Conservation (phyloP, 768 basidiomycete genomes). For the Rickenella mellea region DNA sequence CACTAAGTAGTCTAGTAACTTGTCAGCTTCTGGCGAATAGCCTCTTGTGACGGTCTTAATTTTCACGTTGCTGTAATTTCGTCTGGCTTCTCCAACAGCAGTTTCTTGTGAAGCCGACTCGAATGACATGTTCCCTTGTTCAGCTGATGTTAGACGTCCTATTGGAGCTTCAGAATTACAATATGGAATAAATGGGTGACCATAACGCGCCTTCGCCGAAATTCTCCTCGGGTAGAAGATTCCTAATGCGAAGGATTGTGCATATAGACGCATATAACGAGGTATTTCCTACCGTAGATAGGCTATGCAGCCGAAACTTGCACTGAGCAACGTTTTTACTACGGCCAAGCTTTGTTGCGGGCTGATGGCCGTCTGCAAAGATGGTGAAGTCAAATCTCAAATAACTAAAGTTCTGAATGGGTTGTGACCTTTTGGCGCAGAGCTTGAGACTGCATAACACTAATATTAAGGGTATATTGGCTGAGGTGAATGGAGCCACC, state of each 20-base stretch:
- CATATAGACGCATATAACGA: conserved; percentile 5
- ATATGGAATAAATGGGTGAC: conserved; percentile 1
- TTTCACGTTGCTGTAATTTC: conserved; percentile 53
- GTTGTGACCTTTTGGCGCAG: conserved; percentile 9
- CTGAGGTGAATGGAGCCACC: too few relatives aligned
- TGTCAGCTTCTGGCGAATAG: conserved; percentile 76
- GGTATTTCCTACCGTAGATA: conserved; percentile 49
- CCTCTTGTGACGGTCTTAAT: conserved; percentile 70
- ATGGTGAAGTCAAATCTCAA: background rate
- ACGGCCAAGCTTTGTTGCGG: conserved; percentile 56
- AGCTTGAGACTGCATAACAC: background rate
- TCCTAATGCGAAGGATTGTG: conserved; percentile 27
- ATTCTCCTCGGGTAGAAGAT: conserved; percentile 71
- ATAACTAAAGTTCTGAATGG: conserved; percentile 25
- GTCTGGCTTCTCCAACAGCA: conserved; percentile 22
- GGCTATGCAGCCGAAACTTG: conserved; percentile 68
- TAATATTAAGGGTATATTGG: too few relatives aligned
- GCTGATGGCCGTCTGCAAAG: background rate
- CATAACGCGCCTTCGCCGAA: conserved; percentile 44
- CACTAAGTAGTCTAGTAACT: conserved; percentile 73
- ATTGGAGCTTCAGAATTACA: conserved; percentile 3
- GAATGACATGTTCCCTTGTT: conserved; percentile 20
- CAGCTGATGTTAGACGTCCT: conserved; percentile 49
- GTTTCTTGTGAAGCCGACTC: conserved; percentile 20
- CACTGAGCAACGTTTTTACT: conserved; percentile 62